A percentile compares a stretch with the other conserved stretches of the same genome.
Evolutionary conservation across 169 alveolate species (phyloP).

Genomic region (Eimeria brunetti): DNA sequence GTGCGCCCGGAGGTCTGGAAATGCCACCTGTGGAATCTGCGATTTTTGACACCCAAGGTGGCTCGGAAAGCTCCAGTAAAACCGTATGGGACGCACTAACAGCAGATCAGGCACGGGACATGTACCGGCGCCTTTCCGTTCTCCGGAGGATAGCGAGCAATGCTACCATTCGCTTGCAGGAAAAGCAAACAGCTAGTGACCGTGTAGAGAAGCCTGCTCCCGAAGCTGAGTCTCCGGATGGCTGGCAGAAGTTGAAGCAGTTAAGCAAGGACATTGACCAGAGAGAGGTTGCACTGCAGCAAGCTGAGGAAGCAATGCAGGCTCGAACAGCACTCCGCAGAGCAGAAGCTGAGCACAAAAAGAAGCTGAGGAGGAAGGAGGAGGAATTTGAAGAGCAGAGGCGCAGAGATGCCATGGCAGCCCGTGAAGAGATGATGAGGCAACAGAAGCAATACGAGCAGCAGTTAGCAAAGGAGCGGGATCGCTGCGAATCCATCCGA

Average conservation of each 20-base stretch:
- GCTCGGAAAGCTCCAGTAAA: not conserved
- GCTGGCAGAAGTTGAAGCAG: constrained; percentile 8
- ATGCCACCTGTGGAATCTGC: not conserved
- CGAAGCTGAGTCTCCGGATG: not conserved
- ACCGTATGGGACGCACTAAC: constrained; percentile 46
- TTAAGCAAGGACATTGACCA: constrained; percentile 22
- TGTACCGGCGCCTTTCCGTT: constrained; percentile 39
- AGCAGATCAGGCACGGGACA: constrained; percentile 52
- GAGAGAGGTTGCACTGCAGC: constrained; percentile 53
- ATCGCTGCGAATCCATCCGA: constrained; percentile 57
- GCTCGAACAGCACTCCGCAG: constrained; percentile 55
- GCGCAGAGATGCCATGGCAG: constrained; percentile 34
- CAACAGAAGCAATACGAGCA: constrained; percentile 54
- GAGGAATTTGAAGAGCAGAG: constrained; percentile 72
- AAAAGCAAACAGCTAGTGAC: not conserved
- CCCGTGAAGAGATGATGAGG: constrained; percentile 40
- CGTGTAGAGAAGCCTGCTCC: not conserved
- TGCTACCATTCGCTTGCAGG: constrained; percentile 27
- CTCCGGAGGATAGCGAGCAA: constrained; percentile 49
- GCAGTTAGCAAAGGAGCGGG: constrained; percentile 61
- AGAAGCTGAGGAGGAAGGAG: constrained; percentile 52
- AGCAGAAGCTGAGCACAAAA: constrained; percentile 33
- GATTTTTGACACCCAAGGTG: not conserved
- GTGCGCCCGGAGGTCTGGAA: not conserved
- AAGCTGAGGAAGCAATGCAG: constrained; percentile 71